These are phyloP conservation scores for Eucalyptus victrix DNA, from an alignment of 345 rosid genomes.

Conservation along the genomic window DNA sequence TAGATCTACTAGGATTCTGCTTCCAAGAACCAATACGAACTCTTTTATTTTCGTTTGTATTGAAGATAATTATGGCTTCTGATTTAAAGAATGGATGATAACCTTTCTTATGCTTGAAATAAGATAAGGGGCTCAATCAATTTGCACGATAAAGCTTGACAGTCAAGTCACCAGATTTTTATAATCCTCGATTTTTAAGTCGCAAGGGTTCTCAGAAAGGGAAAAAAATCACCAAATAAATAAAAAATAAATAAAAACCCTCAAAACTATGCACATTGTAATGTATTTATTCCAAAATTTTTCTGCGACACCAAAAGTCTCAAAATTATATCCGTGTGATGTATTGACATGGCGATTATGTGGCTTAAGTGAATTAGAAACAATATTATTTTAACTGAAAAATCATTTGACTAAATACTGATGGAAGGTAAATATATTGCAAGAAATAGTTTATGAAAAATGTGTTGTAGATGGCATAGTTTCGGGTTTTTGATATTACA, in stretches of 20 bases:
- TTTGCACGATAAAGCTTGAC: background rate
- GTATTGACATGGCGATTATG: background rate
- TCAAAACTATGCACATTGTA: rapidly evolving
- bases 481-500: no score
- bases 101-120: background rate
- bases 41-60: background rate
- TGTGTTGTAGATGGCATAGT: background rate
- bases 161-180: background rate
- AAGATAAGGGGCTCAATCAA: background rate
- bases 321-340: background rate
- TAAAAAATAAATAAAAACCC: no score
- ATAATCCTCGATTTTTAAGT: no score
- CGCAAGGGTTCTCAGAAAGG: no score
- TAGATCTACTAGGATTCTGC: background rate
- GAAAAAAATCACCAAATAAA: no score
- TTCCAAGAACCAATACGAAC: background rate
- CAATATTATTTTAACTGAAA: no score
- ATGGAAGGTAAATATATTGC: no score
- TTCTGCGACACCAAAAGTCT: rapidly evolving
- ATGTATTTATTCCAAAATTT: background rate
- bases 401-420: no score
- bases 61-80: background rate
- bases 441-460: background rate
- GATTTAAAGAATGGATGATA: background rate
- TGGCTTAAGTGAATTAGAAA: no score